Percentiles rank a stretch among this genome's conserved stretches.
phyloP scores from a whole-genome alignment of 1,139 yeast genomes.

The Magnusiomyces suaveolens region DNA sequence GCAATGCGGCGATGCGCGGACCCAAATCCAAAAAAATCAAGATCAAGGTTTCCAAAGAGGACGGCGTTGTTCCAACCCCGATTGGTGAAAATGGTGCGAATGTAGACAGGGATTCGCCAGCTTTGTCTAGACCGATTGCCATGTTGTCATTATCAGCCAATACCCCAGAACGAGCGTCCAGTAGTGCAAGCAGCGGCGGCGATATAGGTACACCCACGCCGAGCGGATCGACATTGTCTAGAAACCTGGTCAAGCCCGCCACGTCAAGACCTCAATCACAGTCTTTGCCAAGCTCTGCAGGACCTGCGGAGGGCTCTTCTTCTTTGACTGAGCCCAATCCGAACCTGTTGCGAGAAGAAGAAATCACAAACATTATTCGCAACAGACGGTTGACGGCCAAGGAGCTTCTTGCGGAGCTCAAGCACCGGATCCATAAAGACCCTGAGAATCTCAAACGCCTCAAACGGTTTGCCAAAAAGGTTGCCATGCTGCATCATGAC shows the following conservation, averaged over 20 bases:
- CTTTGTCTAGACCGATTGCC: neutral
- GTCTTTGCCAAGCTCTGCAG: neutral
- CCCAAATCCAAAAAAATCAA: constrained; percentile 11
- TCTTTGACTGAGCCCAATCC: constrained; percentile 13
- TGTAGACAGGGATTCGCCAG: neutral
- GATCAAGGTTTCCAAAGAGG: constrained; percentile 7
- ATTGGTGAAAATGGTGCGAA: neutral
- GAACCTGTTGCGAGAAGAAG: constrained; percentile 51
- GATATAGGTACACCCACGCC: neutral
- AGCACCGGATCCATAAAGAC: constrained; percentile 55
- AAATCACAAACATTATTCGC: constrained; percentile 57
- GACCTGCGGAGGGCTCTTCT: constrained; percentile 8
- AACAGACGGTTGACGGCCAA: constrained; percentile 56
- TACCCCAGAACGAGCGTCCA: neutral
- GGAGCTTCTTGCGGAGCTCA: constrained; percentile 52
- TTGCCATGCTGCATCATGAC: constrained; percentile 56
- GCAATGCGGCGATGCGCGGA: neutral
- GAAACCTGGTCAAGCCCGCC: neutral
- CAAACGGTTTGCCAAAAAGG: constrained; percentile 57
- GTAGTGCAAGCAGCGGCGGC: neutral
- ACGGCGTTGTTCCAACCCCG: neutral
- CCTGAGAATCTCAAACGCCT: constrained; percentile 61
- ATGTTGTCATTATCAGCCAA: neutral
- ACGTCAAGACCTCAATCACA: neutral
- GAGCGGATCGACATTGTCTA: neutral